A percentile compares a stretch with the other conserved stretches of the same genome.
These are phyloP conservation scores for Rhodotorula babjevae DNA, from an alignment of 768 basidiomycete genomes.

Conservation along the genomic window DNA sequence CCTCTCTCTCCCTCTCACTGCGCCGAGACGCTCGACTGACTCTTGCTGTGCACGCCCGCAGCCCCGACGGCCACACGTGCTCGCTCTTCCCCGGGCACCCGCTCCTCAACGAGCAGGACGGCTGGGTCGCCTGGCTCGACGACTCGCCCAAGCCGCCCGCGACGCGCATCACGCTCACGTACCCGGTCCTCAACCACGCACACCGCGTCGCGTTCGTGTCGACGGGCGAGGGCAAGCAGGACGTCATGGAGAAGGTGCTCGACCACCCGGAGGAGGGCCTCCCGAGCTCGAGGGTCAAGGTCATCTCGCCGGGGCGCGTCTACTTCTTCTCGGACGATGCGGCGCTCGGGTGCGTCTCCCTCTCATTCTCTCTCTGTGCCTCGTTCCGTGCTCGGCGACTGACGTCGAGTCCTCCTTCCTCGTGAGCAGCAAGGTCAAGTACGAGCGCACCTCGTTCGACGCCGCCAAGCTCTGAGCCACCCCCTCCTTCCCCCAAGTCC, in stretches of 20 bases:
- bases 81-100: conserved; percentile 92
- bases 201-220: conserved; percentile 83
- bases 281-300: conserved; percentile 76
- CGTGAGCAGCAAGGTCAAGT: conserved; percentile 15
- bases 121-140: conserved; percentile 90
- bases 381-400: not conserved
- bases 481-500: not conserved
- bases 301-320: conserved; percentile 70
- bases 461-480: conserved; percentile 19
- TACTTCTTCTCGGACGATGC: conserved; percentile 94
- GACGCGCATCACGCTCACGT: conserved; percentile 84
- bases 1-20: not conserved
- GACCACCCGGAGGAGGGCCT: conserved; percentile 74
- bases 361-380: not conserved
- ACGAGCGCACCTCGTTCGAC: conserved; percentile 29
- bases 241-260: conserved; percentile 65
- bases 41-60: no score
- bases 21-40: no score
- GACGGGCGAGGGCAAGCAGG: conserved; percentile 73
- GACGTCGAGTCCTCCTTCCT: not conserved
- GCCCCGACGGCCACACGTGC: conserved; percentile 74
- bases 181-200: conserved; percentile 84
- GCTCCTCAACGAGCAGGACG: conserved; percentile 74
- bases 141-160: conserved; percentile 93
- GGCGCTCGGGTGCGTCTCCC: conserved; percentile 52